Conservation (phyloP, 768 basidiomycete genomes). For the Pleurotus salmoneostramineus region DNA sequence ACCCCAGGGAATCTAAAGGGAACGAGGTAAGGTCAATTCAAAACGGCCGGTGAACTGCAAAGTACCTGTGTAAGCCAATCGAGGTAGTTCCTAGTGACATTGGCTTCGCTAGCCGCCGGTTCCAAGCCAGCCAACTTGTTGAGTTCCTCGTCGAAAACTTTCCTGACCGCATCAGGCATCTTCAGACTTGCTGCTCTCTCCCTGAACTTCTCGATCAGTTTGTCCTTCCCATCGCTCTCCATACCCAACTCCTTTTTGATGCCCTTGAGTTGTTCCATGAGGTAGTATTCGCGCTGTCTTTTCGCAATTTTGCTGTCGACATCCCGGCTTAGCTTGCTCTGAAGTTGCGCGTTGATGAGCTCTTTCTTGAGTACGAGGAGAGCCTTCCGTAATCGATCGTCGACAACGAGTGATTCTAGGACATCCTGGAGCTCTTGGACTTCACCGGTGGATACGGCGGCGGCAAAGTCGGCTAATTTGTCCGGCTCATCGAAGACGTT, state of each 20-base stretch:
- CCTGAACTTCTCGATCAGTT: slow-evolving; percentile 88
- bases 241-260: slow-evolving; percentile 95
- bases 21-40: slow-evolving; percentile 6
- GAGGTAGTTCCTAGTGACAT: slow-evolving; percentile 91
- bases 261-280: slow-evolving; percentile 95
- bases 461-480: slow-evolving; percentile 95
- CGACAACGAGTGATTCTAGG: slow-evolving; percentile 79
- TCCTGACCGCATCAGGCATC: slow-evolving; percentile 87
- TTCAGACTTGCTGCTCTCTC: slow-evolving; percentile 76
- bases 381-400: slow-evolving; percentile 87
- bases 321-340: slow-evolving; percentile 87
- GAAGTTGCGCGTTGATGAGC: slow-evolving; percentile 93
- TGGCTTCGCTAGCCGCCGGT: slow-evolving; percentile 88
- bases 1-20: slow-evolving; percentile 88
- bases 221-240: slow-evolving; percentile 94
- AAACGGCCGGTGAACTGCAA: background rate
- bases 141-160: slow-evolving; percentile 96
- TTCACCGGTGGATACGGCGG: slow-evolving; percentile 92
- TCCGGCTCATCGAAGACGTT: slow-evolving; percentile 98
- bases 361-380: slow-evolving; percentile 95
- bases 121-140: slow-evolving; percentile 87
- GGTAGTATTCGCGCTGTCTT: slow-evolving; percentile 89
- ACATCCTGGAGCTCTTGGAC: slow-evolving; percentile 92
- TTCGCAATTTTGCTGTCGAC: slow-evolving; percentile 95
- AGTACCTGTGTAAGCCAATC: slow-evolving; percentile 84